Base-by-base conservation (phyloP, 805 yeast species). In the Candida silvicultrix region DNA sequence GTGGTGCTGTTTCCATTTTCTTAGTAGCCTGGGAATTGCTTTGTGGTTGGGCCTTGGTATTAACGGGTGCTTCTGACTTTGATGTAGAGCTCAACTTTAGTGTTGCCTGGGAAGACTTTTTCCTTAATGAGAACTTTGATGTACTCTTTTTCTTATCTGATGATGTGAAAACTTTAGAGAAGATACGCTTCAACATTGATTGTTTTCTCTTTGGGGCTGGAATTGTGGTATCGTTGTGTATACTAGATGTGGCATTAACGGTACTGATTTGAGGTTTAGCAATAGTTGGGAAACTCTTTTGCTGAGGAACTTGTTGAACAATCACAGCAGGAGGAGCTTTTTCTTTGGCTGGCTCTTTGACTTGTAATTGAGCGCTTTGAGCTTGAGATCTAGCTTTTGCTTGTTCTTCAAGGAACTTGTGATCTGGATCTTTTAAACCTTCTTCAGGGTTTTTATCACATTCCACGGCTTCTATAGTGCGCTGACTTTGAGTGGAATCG, bases 171-270 rank as follows among this genome's bases (percentile, higher is more conserved):
- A 54, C 43, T 43, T 41, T 53, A 2, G 54, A 45, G 42, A 58
- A 53, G 35, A 59, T 42, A 44, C 52, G 50, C 42, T 49, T 59
- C 40, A 59, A 34, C 1, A 49, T 41, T 3, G 62, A 57, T 37
- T 54, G 55, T 32, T 53, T 54, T 39, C 54, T 51, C 37, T 56
- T 19, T 31, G 20, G 19, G 19, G 38, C 35, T 21, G 29, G 7
- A 9, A 23, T 10, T 25, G 41, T 5, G 31, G 16, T 21, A 28
- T n/a, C 4, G 19, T 16, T 35, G 36, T n/a, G 7, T 3, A n/a
- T 7, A n/a, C 19, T 32, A n/a, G 36, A 32, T 6, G 36, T 3
- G 4, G 19, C n/a, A 19, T 12, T 35, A 16, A 16, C 22, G 6
- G n/a, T 8, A 14, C 31, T 28, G 31, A 28, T 14, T 28, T 28